Conservation (phyloP, 495 filamentous ascomycete genomes). For the Aspergillus steynii region DNA sequence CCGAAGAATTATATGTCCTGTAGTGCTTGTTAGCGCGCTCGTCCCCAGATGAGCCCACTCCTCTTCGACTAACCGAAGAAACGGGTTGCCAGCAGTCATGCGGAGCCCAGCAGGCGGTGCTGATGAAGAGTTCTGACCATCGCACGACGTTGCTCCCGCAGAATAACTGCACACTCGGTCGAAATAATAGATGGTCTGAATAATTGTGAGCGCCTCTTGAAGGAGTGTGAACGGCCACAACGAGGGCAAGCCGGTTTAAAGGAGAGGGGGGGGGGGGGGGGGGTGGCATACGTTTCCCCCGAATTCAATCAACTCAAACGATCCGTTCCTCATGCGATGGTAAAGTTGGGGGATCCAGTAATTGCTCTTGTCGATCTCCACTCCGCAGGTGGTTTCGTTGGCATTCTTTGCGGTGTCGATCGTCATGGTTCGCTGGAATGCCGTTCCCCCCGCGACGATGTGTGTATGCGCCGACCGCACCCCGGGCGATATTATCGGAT, state of each 20-base stretch:
- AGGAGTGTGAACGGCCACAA: neutral
- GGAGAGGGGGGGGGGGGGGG: neutral
- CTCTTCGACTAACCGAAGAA: constrained; percentile 19
- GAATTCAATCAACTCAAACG: constrained; percentile 42
- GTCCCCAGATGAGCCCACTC: neutral
- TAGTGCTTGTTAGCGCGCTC: neutral
- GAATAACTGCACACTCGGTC: constrained; percentile 31
- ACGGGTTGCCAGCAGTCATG: constrained; percentile 68
- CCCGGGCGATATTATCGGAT: constrained; percentile 68
- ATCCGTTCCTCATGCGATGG: constrained; percentile 59
- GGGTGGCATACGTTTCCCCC: constrained; percentile 12
- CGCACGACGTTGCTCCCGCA: constrained; percentile 12
- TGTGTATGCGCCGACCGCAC: constrained; percentile 65
- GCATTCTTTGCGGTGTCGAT: constrained; percentile 58
- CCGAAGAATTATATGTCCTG: constrained; percentile 23
- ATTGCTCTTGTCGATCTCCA: constrained; percentile 68
- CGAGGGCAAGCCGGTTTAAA: too few relatives aligned
- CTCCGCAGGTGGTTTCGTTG: constrained; percentile 63
- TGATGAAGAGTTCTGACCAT: constrained; percentile 5
- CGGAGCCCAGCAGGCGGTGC: constrained; percentile 62
- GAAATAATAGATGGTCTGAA: constrained; percentile 22
- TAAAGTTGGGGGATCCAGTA: constrained; percentile 80
- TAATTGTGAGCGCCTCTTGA: neutral
- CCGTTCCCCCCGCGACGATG: constrained; percentile 71
- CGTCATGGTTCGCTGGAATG: constrained; percentile 63